Evolutionary conservation across 345 rosid species (phyloP), one percentile per base, ranked within the genome.

Genomic region (Gossypium australe): DNA sequence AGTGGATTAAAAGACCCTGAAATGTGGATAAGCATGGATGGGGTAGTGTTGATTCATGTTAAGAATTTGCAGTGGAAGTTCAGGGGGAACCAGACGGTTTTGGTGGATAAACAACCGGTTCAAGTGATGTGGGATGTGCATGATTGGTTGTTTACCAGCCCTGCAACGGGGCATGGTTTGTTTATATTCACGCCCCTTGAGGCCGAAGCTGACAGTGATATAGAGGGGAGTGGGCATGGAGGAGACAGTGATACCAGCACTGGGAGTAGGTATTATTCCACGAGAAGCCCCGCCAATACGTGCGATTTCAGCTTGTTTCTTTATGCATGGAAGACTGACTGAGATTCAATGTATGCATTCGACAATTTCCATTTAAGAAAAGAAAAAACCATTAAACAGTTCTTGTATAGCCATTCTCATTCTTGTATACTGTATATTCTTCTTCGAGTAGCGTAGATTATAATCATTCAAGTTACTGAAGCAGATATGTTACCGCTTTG

Each of bases 21-120:
- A 71, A 88, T 95, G 97, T 93, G 97, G 98, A 87, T 95, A 73
- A 93, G 97, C 84, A 85, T 93, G 62, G 97, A 93, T 11, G 99
- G 98, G 67, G 78, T 76, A 20, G 90, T 87, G 70, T 70, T 90
- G 81, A 76, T 95, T 11, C 97, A 95, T 17, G 88, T 95, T 7
- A 89, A 76, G 82, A 95, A 93, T 72, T 68, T 95, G 81, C 94
- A 95, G 61, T 95, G 98, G 99, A 95, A 91, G 67, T 95, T 95
- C 78, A 85, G 99, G 18, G 97, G 97, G 60, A 94, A 94, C 79
- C 91, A 93, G 74, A 93, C 90, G 18, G 95, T 95, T 65, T 9
- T 87, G 80, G 90, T 91, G 9, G 92, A 90, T 14, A 88, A 83
- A 73, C 92, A 89, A 48, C 92, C 90, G 0, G 86, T 94, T 17